Evolutionary conservation across 2,329 filamentous ascomycete genomes (phyloP).

Genomic region (Dactylonectria macrodidyma): DNA sequence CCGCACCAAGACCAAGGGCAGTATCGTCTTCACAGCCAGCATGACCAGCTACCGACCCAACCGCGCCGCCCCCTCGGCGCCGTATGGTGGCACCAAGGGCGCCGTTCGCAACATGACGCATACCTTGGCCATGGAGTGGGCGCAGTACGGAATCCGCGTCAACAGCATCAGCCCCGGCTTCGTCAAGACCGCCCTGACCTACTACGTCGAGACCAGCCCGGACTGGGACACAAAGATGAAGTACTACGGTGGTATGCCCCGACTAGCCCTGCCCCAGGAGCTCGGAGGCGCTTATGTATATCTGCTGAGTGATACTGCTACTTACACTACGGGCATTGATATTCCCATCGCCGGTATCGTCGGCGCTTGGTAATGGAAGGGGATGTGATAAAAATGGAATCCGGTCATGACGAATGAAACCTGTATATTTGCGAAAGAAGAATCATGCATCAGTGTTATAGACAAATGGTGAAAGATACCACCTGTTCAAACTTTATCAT

Average conservation of each 20-base stretch:
- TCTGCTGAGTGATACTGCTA: slow-evolving; percentile 66
- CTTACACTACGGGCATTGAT: slow-evolving; percentile 65
- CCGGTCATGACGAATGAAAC: slow-evolving; percentile 21
- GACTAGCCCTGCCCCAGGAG: slow-evolving; percentile 67
- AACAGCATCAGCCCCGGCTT: slow-evolving; percentile 30
- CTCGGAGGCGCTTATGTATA: slow-evolving; percentile 71
- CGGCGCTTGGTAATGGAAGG: slow-evolving; percentile 34
- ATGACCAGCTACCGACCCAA: slow-evolving; percentile 66
- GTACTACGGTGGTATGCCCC: slow-evolving; percentile 71
- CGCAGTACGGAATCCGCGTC: slow-evolving; percentile 58
- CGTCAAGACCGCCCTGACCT: slow-evolving; percentile 62
- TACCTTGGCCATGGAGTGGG: slow-evolving; percentile 63
- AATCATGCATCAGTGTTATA: slow-evolving; percentile 17
- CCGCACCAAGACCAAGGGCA: slow-evolving; percentile 52
- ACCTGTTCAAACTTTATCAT: background rate
- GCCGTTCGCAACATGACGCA: slow-evolving; percentile 58
- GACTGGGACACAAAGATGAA: slow-evolving; percentile 71
- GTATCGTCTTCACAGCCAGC: slow-evolving; percentile 61
- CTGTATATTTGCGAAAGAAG: slow-evolving; percentile 19
- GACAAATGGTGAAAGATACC: slow-evolving; percentile 19
- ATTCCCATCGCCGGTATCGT: slow-evolving; percentile 54
- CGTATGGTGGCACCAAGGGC: slow-evolving; percentile 62
- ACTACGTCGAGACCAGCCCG: slow-evolving; percentile 65
- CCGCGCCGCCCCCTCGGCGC: slow-evolving; percentile 57
- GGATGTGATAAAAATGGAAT: slow-evolving; percentile 16